phyloP scores from a whole-genome alignment of 176 grass and related monocot genomes.

The Musa troglodytarum region DNA sequence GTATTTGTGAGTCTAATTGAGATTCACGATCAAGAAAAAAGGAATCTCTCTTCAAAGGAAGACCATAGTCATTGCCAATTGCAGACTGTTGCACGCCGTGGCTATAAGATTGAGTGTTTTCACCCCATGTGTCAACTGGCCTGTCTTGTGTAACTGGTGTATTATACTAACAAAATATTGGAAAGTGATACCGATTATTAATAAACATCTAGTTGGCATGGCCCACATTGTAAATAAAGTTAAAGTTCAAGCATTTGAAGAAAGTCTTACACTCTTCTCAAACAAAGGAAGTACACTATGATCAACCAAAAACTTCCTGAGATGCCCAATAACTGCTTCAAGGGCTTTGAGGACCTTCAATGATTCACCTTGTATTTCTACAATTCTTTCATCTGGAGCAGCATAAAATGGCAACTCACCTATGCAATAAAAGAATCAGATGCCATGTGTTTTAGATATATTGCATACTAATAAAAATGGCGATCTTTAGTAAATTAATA shows the following conservation, averaged over 20 bases:
- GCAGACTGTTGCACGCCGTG: slow-evolving; percentile 36
- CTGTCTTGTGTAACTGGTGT: slow-evolving; percentile 38
- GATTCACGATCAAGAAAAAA: slow-evolving; percentile 59
- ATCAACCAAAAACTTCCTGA: slow-evolving; percentile 98
- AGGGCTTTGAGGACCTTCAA: slow-evolving; percentile 79
- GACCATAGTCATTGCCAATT: slow-evolving; percentile 49
- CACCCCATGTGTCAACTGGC: slow-evolving; percentile 36
- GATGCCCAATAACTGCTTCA: slow-evolving; percentile 67
- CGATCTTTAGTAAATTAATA: neutral
- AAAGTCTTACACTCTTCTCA: slow-evolving; percentile 72
- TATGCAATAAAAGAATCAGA: slow-evolving; percentile 1
- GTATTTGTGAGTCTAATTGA: slow-evolving; percentile 47
- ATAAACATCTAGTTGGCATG: slow-evolving; percentile 10
- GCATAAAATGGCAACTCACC: slow-evolving; percentile 71
- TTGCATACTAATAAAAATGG: neutral
- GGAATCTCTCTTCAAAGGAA: slow-evolving; percentile 48
- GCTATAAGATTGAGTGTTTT: slow-evolving; percentile 39
- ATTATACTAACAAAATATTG: slow-evolving; percentile 33
- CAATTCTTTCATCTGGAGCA: slow-evolving; percentile 76
- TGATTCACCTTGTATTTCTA: slow-evolving; percentile 96
- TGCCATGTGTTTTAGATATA: neutral
- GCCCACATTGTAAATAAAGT: neutral
- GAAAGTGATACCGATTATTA: neutral
- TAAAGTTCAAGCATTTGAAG: neutral
- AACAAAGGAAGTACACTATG: slow-evolving; percentile 93